Conservation (phyloP, 2,329 filamentous ascomycete species). For the Alternaria sp. region DNA sequence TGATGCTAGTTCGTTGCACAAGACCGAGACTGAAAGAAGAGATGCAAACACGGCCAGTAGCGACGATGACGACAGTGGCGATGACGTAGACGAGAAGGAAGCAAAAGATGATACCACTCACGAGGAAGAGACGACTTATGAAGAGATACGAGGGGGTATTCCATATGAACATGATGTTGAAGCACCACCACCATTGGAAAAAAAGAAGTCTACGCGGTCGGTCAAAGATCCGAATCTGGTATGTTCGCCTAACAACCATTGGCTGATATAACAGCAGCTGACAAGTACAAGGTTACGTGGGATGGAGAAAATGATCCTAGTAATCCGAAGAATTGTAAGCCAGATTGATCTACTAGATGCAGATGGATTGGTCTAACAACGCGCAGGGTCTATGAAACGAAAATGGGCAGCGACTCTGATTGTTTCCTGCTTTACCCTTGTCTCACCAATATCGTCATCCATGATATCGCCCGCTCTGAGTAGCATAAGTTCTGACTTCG, state of each 20-base stretch:
- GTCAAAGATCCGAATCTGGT: constrained; percentile 48
- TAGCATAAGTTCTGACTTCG: constrained; percentile 44
- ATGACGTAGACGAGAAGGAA: constrained; percentile 18
- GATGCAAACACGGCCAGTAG: constrained; percentile 15
- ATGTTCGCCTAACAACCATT: constrained; percentile 2
- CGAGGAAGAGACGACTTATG: constrained; percentile 26
- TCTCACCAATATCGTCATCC: constrained; percentile 52
- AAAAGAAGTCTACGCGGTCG: constrained; percentile 36
- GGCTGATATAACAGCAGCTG: not conserved
- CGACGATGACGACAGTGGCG: constrained; percentile 17
- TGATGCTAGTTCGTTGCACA: constrained; percentile 32
- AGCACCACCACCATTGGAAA: constrained; percentile 31
- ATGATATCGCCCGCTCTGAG: constrained; percentile 51
- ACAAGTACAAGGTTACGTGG: constrained; percentile 53
- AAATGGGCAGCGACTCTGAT: constrained; percentile 58
- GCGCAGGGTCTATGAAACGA: constrained; percentile 37
- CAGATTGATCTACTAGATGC: not conserved
- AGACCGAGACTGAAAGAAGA: constrained; percentile 39
- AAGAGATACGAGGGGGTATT: constrained; percentile 42
- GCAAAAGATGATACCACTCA: constrained; percentile 24
- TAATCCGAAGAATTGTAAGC: constrained; percentile 49
- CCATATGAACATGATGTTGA: constrained; percentile 46
- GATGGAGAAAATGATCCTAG: constrained; percentile 56
- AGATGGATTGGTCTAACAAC: not conserved
- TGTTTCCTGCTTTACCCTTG: constrained; percentile 54